phyloP scores from a whole-genome alignment of 1,284 basidiomycete genomes.

The Apiotrichum veenhuisii region DNA sequence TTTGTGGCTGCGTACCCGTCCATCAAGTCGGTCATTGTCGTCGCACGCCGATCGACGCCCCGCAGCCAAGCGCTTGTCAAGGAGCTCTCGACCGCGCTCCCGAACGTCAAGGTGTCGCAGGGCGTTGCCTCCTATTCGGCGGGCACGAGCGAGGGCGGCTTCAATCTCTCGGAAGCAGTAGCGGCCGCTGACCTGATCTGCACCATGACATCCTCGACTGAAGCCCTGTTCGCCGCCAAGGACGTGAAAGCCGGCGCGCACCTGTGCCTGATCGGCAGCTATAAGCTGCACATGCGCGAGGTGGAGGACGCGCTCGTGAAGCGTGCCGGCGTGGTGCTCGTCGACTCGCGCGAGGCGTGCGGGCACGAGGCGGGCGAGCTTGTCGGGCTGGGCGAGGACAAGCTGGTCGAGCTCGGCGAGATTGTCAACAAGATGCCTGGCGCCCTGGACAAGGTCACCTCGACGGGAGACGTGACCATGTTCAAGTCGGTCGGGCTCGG shows the following conservation, averaged over 20 bases:
- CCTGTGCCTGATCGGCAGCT: conserved; percentile 68
- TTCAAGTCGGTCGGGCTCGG: conserved; percentile 50
- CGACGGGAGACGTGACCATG: conserved; percentile 34
- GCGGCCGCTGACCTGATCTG: conserved; percentile 44
- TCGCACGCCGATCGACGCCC: conserved; percentile 61
- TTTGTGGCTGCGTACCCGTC: conserved; percentile 60
- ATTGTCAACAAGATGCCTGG: conserved; percentile 2
- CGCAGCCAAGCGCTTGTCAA: conserved; percentile 55
- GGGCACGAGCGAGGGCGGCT: background rate
- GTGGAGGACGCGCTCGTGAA: conserved; percentile 60
- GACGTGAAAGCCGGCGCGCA: conserved; percentile 58
- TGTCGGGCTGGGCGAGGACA: conserved; percentile 31
- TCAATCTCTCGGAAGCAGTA: conserved; percentile 28
- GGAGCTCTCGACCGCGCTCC: conserved; percentile 51
- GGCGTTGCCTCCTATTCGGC: conserved; percentile 24
- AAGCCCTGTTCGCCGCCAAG: conserved; percentile 62
- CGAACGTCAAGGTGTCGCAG: conserved; percentile 37
- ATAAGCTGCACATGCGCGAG: conserved; percentile 74
- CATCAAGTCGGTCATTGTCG: conserved; percentile 58
- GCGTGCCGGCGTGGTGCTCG: conserved; percentile 57
- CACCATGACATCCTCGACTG: conserved; percentile 70
- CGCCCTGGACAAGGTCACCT: conserved; percentile 1
- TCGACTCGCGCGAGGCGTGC: conserved; percentile 70
- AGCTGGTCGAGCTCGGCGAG: conserved; percentile 15
- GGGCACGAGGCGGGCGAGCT: conserved; percentile 71